Percentiles rank a stretch among this genome's conserved stretches.
Evolutionary conservation across 352 stramenopile genomes (phyloP).

Genomic region (Phytophthora pseudosyringae): DNA sequence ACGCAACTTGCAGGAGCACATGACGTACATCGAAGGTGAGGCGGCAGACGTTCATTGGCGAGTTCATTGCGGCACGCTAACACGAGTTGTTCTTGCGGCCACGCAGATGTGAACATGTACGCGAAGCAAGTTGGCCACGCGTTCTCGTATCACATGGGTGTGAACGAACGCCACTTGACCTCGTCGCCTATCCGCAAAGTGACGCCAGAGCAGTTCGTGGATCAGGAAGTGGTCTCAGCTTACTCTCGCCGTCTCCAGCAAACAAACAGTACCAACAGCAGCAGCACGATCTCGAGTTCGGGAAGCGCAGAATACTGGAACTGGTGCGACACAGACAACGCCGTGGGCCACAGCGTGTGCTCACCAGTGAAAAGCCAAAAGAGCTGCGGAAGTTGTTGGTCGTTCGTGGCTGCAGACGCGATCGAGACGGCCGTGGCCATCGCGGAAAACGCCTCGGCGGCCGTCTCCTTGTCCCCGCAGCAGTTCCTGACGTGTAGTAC

Average conservation of each 20-base stretch:
- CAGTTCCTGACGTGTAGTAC: slow-evolving; percentile 81
- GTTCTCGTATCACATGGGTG: slow-evolving; percentile 77
- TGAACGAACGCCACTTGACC: slow-evolving; percentile 68
- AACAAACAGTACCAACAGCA: slow-evolving; percentile 30
- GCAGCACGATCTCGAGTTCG: slow-evolving; percentile 32
- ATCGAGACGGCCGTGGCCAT: slow-evolving; percentile 85
- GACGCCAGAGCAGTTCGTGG: slow-evolving; percentile 60
- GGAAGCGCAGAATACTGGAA: slow-evolving; percentile 52
- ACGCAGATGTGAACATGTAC: slow-evolving; percentile 67
- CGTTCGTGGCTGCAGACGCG: slow-evolving; percentile 77
- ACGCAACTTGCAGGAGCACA: slow-evolving; percentile 70
- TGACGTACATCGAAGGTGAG: slow-evolving; percentile 81
- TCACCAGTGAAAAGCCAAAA: slow-evolving; percentile 82
- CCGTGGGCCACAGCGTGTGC: slow-evolving; percentile 64
- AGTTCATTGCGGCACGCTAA: slow-evolving; percentile 3
- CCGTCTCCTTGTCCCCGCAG: slow-evolving; percentile 76
- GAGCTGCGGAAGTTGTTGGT: slow-evolving; percentile 84
- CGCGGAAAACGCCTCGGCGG: slow-evolving; percentile 55
- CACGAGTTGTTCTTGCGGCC: slow-evolving; percentile 1
- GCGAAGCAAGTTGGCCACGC: slow-evolving; percentile 56
- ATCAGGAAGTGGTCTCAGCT: slow-evolving; percentile 54
- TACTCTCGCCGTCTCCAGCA: slow-evolving; percentile 35
- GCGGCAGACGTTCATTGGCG: background rate
- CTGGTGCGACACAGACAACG: slow-evolving; percentile 76
- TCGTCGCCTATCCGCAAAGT: slow-evolving; percentile 41